phyloP scores from a whole-genome alignment of 345 rosid species.

The Ricinus communis region DNA sequence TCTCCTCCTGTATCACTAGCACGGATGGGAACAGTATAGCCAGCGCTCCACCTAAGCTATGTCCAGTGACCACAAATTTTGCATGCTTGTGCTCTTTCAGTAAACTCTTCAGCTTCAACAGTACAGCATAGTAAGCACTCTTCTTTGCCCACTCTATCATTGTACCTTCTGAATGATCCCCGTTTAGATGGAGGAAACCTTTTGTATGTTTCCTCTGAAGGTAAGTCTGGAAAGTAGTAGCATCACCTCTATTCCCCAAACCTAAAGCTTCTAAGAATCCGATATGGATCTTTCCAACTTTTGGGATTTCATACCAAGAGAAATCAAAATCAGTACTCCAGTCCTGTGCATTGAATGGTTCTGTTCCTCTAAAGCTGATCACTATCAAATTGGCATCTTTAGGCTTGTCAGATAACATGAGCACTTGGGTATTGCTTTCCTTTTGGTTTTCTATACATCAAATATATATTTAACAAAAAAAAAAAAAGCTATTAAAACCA shows the following conservation, averaged over 20 bases:
- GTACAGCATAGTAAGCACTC: constrained; percentile 61
- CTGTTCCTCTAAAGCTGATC: constrained; percentile 83
- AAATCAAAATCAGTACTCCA: constrained; percentile 81
- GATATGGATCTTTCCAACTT: constrained; percentile 67
- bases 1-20: constrained; percentile 60
- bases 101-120: constrained; percentile 50
- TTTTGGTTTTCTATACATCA: constrained; percentile 17
- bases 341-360: constrained; percentile 80
- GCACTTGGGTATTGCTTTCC: constrained; percentile 71
- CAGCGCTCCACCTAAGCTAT: constrained; percentile 85
- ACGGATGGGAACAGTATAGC: constrained; percentile 65
- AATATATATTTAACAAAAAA: neutral
- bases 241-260: constrained; percentile 56
- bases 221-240: constrained; percentile 43
- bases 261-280: constrained; percentile 92
- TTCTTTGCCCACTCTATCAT: constrained; percentile 34
- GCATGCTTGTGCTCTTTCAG: constrained; percentile 64
- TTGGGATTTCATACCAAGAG: constrained; percentile 81
- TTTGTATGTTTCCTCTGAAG: constrained; percentile 27
- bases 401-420: constrained; percentile 65
- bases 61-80: constrained; percentile 68
- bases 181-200: constrained; percentile 6
- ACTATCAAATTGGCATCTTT: constrained; percentile 75
- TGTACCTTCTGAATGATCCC: constrained; percentile 7
- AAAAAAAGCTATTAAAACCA: neutral